phyloP scores from a whole-genome alignment of 2,329 filamentous ascomycete genomes.

The Exophiala dermatitidis region DNA sequence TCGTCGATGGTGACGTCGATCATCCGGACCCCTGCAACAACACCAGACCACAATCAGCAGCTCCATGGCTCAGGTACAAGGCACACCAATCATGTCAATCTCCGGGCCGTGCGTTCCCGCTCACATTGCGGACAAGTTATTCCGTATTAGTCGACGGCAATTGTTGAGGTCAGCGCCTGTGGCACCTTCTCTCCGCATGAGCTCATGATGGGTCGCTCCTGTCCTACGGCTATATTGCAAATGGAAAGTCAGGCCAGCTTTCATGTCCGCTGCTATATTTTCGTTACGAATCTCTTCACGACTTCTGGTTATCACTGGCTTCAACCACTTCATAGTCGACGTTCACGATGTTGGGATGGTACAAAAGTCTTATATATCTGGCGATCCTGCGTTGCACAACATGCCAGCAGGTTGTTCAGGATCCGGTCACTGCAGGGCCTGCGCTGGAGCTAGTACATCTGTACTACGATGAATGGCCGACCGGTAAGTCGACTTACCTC shows the following conservation, averaged over 20 bases:
- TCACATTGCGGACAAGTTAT: too few species aligned
- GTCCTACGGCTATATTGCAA: too few species aligned
- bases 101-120: neutral
- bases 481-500: constrained; percentile 29
- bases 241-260: too few species aligned
- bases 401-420: constrained; percentile 19
- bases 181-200: too few species aligned
- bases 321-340: neutral
- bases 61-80: constrained; percentile 1
- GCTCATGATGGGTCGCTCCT: too few species aligned
- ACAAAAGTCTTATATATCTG: neutral
- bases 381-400: neutral
- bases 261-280: too few species aligned
- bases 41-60: neutral
- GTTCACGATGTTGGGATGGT: neutral
- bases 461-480: constrained; percentile 46
- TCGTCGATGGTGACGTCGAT: neutral
- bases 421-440: constrained; percentile 38
- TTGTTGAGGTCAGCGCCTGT: too few species aligned
- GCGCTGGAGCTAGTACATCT: constrained; percentile 44
- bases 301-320: too few species aligned
- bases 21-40: neutral
- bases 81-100: constrained; percentile 1
- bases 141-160: too few species aligned
- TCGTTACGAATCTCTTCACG: too few species aligned